These are phyloP conservation scores for Cryphonectria carpinicola DNA, from an alignment of 2,329 filamentous ascomycete species.

Conservation along the genomic window DNA sequence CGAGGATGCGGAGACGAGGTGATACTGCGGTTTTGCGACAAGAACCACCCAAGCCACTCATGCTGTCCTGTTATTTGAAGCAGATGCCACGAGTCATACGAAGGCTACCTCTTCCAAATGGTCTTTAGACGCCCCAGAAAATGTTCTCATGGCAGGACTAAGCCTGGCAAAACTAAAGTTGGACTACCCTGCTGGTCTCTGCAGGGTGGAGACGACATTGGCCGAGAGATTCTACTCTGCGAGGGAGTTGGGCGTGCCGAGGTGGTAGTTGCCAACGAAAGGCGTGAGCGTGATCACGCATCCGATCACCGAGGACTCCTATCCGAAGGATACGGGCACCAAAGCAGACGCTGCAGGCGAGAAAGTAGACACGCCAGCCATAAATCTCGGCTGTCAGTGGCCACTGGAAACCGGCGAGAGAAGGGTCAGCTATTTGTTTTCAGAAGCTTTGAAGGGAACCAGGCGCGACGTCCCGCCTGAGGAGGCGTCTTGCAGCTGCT, in stretches of 20 bases:
- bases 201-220: slow-evolving; percentile 34
- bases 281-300: slow-evolving; percentile 64
- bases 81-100: background rate
- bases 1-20: slow-evolving; percentile 43
- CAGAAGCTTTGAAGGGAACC: background rate
- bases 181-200: background rate
- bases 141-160: background rate
- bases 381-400: slow-evolving; percentile 8
- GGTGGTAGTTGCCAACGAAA: slow-evolving; percentile 54
- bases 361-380: slow-evolving; percentile 16
- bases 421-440: background rate
- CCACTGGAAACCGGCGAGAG: background rate
- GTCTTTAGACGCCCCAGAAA: background rate
- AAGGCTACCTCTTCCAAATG: background rate
- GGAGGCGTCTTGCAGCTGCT: background rate
- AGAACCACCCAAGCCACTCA: background rate
- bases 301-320: slow-evolving; percentile 67
- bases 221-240: slow-evolving; percentile 32
- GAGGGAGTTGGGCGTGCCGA: slow-evolving; percentile 12
- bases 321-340: slow-evolving; percentile 62
- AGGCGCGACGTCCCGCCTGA: background rate
- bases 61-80: background rate
- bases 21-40: background rate
- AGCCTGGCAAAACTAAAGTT: background rate
- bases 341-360: slow-evolving; percentile 43